Evolutionary conservation across 139 green algal species (phyloP).

Genomic region (Chlamydomonas sp.): DNA sequence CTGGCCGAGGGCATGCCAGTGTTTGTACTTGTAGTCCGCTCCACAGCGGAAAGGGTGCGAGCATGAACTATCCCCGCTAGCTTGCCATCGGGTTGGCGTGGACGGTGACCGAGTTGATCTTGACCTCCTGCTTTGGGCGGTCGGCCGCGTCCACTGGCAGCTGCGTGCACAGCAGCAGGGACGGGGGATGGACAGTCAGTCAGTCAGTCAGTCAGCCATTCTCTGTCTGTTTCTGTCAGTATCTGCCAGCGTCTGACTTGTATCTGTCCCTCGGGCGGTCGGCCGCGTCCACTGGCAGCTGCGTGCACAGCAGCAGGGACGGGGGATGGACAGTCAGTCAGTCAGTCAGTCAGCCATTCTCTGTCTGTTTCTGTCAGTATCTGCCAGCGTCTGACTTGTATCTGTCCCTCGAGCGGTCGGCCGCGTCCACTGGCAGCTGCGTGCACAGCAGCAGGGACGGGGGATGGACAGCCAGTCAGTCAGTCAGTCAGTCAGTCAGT

Average conservation of each 20-base stretch:
- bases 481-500: too few relatives aligned
- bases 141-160: conserved; percentile 32
- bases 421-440: conserved; percentile 10
- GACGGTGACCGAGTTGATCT: conserved; percentile 68
- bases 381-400: conserved; percentile 68
- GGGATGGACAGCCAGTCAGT: too few relatives aligned
- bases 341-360: too few relatives aligned
- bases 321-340: too few relatives aligned
- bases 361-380: too few relatives aligned
- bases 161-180: background rate
- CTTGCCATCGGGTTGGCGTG: conserved; percentile 79
- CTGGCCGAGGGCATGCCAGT: too few relatives aligned
- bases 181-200: too few relatives aligned
- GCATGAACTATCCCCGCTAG: conserved; percentile 8
- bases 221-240: too few relatives aligned
- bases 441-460: background rate
- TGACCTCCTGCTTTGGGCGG: conserved; percentile 68
- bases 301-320: background rate
- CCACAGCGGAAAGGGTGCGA: too few relatives aligned
- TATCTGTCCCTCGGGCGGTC: conserved; percentile 74
- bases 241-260: conserved; percentile 62
- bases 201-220: background rate
- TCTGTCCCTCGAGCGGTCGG: conserved; percentile 65
- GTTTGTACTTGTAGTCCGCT: too few relatives aligned
- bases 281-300: conserved; percentile 8